phyloP scores from a whole-genome alignment of 1,284 basidiomycete species.

The Tilletiaria anomala region DNA sequence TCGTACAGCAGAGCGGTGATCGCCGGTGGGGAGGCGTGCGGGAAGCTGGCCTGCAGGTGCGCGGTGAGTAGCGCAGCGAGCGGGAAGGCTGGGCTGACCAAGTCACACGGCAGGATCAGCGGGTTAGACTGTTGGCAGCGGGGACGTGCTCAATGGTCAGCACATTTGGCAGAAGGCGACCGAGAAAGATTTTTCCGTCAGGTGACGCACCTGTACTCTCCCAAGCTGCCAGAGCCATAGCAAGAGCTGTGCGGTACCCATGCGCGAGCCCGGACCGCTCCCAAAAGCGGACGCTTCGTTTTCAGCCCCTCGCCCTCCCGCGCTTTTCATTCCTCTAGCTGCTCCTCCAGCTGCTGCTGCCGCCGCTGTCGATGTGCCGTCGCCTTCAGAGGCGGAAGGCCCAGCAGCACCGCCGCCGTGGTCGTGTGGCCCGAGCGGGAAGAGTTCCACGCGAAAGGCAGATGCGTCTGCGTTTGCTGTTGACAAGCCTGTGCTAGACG shows the following conservation, averaged over 20 bases:
- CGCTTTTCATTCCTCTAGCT: not conserved
- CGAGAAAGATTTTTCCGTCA: no score
- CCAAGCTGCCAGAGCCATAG: conserved; percentile 35
- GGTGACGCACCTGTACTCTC: conserved; percentile 21
- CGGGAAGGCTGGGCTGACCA: conserved; percentile 26
- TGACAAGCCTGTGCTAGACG: no score
- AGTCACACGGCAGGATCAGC: conserved; percentile 33
- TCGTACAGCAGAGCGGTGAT: conserved; percentile 29
- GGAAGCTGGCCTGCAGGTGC: conserved; percentile 11
- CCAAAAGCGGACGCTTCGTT: not conserved
- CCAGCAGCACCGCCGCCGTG: no score
- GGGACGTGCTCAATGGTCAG: not conserved
- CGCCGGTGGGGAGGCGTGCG: conserved; percentile 7
- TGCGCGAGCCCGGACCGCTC: not conserved
- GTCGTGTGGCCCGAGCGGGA: conserved; percentile 29
- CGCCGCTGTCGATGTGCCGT: no score
- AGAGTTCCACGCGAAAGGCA: conserved; percentile 22
- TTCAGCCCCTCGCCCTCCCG: not conserved
- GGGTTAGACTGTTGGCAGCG: conserved; percentile 13
- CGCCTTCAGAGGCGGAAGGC: no score
- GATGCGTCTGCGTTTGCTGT: no score
- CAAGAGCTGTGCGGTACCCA: conserved; percentile 32
- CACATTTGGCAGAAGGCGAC: not conserved
- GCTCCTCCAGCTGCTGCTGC: conserved; percentile 3
- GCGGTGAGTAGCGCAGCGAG: conserved; percentile 20